phyloP scores from a whole-genome alignment of 768 basidiomycete species.

The Tulasnella sp. region DNA sequence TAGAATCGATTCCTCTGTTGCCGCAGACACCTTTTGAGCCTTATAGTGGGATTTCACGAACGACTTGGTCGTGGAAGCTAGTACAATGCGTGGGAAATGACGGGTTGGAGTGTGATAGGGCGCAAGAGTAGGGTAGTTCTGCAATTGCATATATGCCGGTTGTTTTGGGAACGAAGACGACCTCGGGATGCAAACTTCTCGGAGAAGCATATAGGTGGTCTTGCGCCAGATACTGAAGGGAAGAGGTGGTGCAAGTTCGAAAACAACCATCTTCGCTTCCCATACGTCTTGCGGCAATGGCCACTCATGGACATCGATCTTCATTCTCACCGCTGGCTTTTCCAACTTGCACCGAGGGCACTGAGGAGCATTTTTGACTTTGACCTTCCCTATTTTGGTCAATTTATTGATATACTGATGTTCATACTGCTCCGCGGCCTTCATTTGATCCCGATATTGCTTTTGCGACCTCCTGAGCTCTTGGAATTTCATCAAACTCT shows the following conservation, averaged over 20 bases:
- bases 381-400: background rate
- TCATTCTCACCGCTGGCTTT: background rate
- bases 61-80: conserved; percentile 1
- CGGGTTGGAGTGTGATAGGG: background rate
- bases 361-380: background rate
- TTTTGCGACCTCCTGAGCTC: too few relatives aligned
- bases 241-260: conserved; percentile 1
- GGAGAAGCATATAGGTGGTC: conserved; percentile 2
- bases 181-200: conserved; percentile 5
- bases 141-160: background rate
- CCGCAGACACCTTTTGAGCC: background rate
- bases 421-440: background rate
- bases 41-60: conserved; percentile 3
- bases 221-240: conserved; percentile 5
- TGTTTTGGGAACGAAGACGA: background rate
- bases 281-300: background rate
- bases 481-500: conserved; percentile 6
- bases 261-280: conserved; percentile 2
- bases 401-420: background rate
- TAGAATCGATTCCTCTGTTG: background rate
- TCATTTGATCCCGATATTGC: too few relatives aligned
- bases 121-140: background rate
- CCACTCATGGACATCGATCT: conserved; percentile 11
- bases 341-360: conserved; percentile 25
- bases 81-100: background rate